Evolutionary conservation across 139 green algal genomes (phyloP).

Genomic region (Yamagishiella unicocca): DNA sequence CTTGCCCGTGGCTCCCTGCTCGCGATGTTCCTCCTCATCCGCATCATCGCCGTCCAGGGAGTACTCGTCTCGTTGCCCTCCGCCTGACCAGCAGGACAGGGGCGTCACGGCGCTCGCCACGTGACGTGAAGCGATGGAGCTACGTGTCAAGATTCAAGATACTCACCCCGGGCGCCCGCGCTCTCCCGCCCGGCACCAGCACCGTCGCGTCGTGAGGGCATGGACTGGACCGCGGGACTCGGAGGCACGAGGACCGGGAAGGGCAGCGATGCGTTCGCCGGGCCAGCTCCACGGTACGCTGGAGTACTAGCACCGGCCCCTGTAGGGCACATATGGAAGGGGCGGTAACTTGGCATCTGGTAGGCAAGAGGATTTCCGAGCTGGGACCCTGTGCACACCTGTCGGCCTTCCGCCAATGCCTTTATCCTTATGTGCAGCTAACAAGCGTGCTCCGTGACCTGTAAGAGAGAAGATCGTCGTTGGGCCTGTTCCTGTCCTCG

Average conservation of each 20-base stretch:
- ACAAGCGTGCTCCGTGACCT: slow-evolving; percentile 18
- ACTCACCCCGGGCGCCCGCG: neutral
- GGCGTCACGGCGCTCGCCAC: no score
- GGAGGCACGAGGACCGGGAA: slow-evolving; percentile 2
- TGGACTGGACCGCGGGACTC: neutral
- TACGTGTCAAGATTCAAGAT: neutral
- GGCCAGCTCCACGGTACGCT: neutral
- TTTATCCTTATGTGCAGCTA: slow-evolving; percentile 23
- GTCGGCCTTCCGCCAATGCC: neutral
- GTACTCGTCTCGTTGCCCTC: neutral
- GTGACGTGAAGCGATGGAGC: no score
- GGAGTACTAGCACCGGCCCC: neutral
- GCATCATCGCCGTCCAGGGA: neutral
- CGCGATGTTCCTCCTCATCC: neutral
- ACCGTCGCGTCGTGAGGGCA: slow-evolving; percentile 23
- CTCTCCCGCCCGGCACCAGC: neutral
- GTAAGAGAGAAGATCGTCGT: neutral
- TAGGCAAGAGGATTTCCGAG: no score
- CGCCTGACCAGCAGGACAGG: neutral
- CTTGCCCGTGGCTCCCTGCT: neutral
- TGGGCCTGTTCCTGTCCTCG: no score
- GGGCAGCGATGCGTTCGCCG: neutral
- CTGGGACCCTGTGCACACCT: neutral
- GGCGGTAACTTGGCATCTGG: no score
- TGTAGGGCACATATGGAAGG: neutral